A percentile compares a stretch with the other conserved stretches of the same genome.
Evolutionary conservation across 164 flowering plant genomes (phyloP).

Genomic region (Pachysandra terminalis): DNA sequence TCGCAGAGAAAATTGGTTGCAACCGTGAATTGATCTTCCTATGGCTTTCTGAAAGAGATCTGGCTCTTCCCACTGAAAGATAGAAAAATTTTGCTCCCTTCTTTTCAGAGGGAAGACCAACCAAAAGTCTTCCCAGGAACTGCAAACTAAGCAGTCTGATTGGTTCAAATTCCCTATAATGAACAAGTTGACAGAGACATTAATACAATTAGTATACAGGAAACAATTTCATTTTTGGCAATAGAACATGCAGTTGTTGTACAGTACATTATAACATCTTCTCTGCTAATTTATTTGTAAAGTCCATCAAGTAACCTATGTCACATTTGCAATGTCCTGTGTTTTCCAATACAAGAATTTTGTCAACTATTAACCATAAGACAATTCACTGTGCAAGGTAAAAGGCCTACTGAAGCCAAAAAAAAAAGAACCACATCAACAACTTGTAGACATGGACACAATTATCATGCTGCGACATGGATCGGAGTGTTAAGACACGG

Average conservation of each 20-base stretch:
- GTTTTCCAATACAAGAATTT: neutral
- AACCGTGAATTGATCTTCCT: conserved; percentile 43
- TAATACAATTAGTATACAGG: neutral
- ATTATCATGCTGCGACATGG: too few species aligned
- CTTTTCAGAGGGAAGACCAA: conserved; percentile 92
- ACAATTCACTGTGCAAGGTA: too few species aligned
- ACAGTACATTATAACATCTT: neutral
- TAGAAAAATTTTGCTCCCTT: conserved; percentile 81
- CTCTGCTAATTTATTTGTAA: neutral
- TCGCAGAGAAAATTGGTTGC: conserved; percentile 69
- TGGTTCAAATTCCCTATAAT: conserved; percentile 80
- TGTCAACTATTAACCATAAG: too few species aligned
- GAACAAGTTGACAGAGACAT: conserved; percentile 7
- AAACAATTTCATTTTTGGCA: too few species aligned
- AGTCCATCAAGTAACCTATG: neutral
- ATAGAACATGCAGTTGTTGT: neutral
- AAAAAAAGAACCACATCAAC: too few species aligned
- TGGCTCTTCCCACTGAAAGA: conserved; percentile 69
- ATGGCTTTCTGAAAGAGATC: conserved; percentile 56
- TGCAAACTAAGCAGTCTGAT: conserved; percentile 90
- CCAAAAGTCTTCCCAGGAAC: conserved; percentile 87
- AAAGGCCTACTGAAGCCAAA: too few species aligned
- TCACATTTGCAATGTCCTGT: neutral
- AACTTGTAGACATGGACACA: too few species aligned
- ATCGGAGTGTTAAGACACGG: too few species aligned